Base-by-base conservation (phyloP, 805 yeast species). In the Yarrowia deformans region DNA sequence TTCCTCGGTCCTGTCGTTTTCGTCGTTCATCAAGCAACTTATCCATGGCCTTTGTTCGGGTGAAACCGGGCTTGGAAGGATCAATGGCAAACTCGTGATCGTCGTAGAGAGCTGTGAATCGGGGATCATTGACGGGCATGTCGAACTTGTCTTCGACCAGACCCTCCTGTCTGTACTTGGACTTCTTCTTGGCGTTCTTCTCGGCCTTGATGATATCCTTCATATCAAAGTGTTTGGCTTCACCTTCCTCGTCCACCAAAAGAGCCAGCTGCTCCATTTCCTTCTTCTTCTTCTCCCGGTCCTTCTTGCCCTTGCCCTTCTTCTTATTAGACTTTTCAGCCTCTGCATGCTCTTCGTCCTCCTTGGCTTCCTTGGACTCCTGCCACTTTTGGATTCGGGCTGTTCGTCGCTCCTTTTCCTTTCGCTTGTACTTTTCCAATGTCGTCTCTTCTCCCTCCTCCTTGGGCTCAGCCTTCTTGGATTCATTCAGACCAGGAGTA, bases 31-130 rank as follows among this genome's bases (percentile, higher is more conserved):
- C 83, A 81, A 95, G 79, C 69, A 95, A 85, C 77, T 88, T 84
- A 76, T 89, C 88, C 97, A 94, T 93, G 34, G 95, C 92, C 18
- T 86, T 81, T 0, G 98, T 93, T 79, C 89, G 87, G 81, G 90
- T 93, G 83, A 86, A 94, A 77, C 91, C 97, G n/a, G 96, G 90
- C 75, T 84, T 87, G 23, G 96, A 88, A 29, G 98, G 97, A 79
- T 96, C 99, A 76, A 96, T 93, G 13, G 97, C 97, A 79, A 87
- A 95, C 71, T 90, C 95, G 72, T 91, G 97, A 71, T 87, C 88
- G 74, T 92, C 92, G 75, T 89, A 91, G 72, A 93, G 82, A 72
- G 90, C 96, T 58, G 84, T 84, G 82, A 95, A 95, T 80, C 99
- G 88, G 16, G 90, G 88, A 82, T 95, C 99, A 50, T 82, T 81